Evolutionary conservation across 495 filamentous ascomycete genomes (phyloP).

Genomic region (Chlorociboria aeruginascens): DNA sequence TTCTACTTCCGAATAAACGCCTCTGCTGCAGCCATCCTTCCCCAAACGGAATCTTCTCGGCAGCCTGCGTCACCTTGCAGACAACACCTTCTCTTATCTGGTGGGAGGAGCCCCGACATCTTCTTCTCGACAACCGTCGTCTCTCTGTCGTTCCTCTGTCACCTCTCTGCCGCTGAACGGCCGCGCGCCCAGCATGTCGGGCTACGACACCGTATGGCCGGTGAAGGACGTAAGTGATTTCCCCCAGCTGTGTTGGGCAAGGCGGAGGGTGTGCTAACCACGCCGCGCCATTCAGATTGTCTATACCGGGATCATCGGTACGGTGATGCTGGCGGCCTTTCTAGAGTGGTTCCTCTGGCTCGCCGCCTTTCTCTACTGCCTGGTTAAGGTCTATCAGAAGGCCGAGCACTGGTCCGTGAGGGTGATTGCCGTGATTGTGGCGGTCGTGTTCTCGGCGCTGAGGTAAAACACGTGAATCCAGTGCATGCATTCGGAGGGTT

Average conservation of each 20-base stretch:
- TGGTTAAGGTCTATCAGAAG: constrained; percentile 80
- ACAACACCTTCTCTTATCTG: background rate
- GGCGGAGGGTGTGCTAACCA: constrained; percentile 9
- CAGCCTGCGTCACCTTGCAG: constrained; percentile 5
- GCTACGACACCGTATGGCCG: constrained; percentile 40
- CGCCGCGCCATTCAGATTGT: constrained; percentile 41
- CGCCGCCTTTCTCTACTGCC: constrained; percentile 82
- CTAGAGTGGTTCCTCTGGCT: constrained; percentile 95
- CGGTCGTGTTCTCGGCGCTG: constrained; percentile 56
- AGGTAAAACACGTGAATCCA: constrained; percentile 40
- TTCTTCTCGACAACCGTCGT: background rate
- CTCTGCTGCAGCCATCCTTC: constrained; percentile 13
- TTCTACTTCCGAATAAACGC: constrained; percentile 8
- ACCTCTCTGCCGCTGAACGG: background rate
- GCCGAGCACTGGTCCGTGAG: constrained; percentile 77
- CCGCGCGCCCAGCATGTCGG: constrained; percentile 25
- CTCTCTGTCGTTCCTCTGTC: background rate
- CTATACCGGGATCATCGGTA: constrained; percentile 71
- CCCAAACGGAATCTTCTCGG: constrained; percentile 4
- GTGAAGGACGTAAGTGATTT: constrained; percentile 47
- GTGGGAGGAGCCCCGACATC: background rate
- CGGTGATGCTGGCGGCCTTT: constrained; percentile 72
- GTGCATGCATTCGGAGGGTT: background rate
- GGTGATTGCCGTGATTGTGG: constrained; percentile 64
- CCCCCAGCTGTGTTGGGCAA: background rate